Evolutionary conservation across 768 basidiomycete genomes (phyloP).

Genomic region (Peribolospora kevripleyi): DNA sequence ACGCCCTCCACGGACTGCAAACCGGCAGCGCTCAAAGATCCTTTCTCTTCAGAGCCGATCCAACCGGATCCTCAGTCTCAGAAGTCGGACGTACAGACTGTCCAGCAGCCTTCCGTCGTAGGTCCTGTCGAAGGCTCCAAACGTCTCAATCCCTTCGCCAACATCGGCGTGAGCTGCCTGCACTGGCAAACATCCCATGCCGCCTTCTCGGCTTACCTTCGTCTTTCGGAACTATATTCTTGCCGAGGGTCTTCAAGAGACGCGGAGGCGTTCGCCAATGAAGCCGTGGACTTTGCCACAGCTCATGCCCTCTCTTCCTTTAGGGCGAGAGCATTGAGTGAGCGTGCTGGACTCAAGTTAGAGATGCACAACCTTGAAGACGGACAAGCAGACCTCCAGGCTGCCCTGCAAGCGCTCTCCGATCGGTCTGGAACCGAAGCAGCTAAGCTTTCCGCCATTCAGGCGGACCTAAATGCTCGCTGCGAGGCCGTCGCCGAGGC

Average conservation of each 20-base stretch:
- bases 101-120: conserved; percentile 42
- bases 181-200: conserved; percentile 18
- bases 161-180: not conserved
- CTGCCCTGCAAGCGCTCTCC: conserved; percentile 14
- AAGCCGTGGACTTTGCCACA: conserved; percentile 47
- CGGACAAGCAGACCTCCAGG: conserved; percentile 30
- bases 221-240: conserved; percentile 39
- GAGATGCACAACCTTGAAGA: conserved; percentile 36
- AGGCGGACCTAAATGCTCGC: conserved; percentile 6
- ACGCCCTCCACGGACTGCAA: conserved; percentile 7
- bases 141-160: not conserved
- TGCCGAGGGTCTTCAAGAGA: conserved; percentile 58
- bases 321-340: conserved; percentile 37
- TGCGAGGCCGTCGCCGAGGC: conserved; percentile 1
- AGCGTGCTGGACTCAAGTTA: conserved; percentile 45
- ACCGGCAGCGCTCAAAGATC: conserved; percentile 10
- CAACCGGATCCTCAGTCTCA: not conserved
- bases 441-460: conserved; percentile 15
- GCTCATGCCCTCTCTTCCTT: conserved; percentile 42
- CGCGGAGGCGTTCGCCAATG: conserved; percentile 57
- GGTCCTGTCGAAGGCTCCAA: conserved; percentile 28
- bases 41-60: conserved; percentile 1
- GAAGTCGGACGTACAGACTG: conserved; percentile 12
- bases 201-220: conserved; percentile 39
- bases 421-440: conserved; percentile 28